These are phyloP conservation scores for Terfezia claveryi DNA, from an alignment of 495 filamentous ascomycete genomes.

Conservation along the genomic window DNA sequence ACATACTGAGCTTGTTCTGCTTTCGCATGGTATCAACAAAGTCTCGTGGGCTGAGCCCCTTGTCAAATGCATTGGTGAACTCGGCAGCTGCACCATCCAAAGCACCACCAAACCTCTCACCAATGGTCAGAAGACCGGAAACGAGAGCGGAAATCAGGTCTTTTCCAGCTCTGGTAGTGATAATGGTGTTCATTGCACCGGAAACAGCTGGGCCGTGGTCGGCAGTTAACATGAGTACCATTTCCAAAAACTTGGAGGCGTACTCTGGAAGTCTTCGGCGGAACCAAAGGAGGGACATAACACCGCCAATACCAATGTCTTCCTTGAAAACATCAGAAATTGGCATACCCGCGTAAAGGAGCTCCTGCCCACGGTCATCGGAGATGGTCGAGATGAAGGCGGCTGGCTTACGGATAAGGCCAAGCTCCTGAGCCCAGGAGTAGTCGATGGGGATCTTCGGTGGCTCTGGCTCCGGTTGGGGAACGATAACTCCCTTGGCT, in stretches of 20 bases:
- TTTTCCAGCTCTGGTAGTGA: slow-evolving; percentile 96
- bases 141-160: slow-evolving; percentile 91
- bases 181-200: slow-evolving; percentile 99
- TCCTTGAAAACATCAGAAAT: slow-evolving; percentile 98
- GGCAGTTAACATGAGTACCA: slow-evolving; percentile 99
- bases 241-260: slow-evolving; percentile 96
- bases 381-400: slow-evolving; percentile 99
- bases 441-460: slow-evolving; percentile 99
- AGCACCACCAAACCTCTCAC: slow-evolving; percentile 94
- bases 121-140: slow-evolving; percentile 90
- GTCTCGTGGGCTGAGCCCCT: slow-evolving; percentile 92
- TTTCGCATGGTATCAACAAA: slow-evolving; percentile 98
- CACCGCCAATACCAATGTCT: slow-evolving; percentile 96
- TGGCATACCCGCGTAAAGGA: slow-evolving; percentile 95
- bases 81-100: slow-evolving; percentile 95
- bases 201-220: slow-evolving; percentile 98
- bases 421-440: slow-evolving; percentile 97
- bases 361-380: slow-evolving; percentile 97
- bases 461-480: slow-evolving; percentile 66
- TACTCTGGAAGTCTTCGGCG: slow-evolving; percentile 88
- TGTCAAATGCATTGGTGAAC: slow-evolving; percentile 94
- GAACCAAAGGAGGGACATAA: slow-evolving; percentile 99
- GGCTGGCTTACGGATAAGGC: slow-evolving; percentile 96
- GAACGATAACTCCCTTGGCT: slow-evolving; percentile 59
- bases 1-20: slow-evolving; percentile 92